Conservation (phyloP, 2,329 filamentous ascomycete species). For the Penicillium vulpinum region DNA sequence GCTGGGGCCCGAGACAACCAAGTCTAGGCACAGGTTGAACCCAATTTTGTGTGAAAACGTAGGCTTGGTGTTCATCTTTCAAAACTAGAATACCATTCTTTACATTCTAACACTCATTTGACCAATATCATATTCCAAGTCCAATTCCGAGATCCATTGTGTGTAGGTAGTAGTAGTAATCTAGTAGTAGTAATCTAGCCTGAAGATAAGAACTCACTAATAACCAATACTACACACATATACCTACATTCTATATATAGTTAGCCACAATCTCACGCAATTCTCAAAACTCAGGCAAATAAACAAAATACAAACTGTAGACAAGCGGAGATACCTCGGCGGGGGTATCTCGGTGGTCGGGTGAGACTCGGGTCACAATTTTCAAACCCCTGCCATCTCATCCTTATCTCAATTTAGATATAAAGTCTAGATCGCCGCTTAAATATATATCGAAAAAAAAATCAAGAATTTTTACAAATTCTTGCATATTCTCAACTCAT, state of each 20-base stretch:
- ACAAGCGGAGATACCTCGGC: neutral
- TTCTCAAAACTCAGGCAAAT: too few relatives aligned
- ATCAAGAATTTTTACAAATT: neutral
- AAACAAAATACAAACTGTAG: too few relatives aligned
- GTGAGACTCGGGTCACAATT: conserved; percentile 1
- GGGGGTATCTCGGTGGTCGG: conserved; percentile 4
- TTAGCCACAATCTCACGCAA: neutral
- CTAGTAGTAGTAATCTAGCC: neutral
- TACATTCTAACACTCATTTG: too few relatives aligned
- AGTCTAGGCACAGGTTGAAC: too few relatives aligned
- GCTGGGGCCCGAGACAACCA: too few relatives aligned
- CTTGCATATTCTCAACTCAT: neutral
- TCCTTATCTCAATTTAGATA: neutral
- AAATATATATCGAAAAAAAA: neutral
- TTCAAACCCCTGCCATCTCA: neutral
- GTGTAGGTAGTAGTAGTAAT: too few relatives aligned
- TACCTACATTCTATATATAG: too few relatives aligned
- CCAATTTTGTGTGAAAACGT: too few relatives aligned
- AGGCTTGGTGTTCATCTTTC: too few relatives aligned
- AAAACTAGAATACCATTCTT: too few relatives aligned
- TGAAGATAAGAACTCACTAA: neutral
- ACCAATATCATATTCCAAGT: too few relatives aligned
- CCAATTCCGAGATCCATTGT: too few relatives aligned
- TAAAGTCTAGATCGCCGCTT: neutral
- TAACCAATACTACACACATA: neutral